Evolutionary conservation across 768 basidiomycete species (phyloP).

Genomic region (Russula olivacea): DNA sequence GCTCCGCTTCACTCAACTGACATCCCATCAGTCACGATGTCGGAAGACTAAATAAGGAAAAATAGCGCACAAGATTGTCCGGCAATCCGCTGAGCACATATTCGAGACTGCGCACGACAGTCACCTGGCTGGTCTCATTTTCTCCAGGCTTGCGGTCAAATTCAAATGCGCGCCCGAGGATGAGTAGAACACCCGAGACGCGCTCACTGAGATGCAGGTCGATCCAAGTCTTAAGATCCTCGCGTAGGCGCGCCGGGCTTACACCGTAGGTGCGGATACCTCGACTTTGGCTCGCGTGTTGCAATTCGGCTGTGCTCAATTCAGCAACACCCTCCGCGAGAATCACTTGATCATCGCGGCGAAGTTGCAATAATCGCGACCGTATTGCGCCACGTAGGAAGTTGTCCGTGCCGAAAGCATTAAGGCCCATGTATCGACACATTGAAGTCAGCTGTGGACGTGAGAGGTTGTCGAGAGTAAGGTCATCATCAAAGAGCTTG

Average conservation of each 20-base stretch:
- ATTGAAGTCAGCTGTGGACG: slow-evolving; percentile 97
- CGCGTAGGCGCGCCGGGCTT: slow-evolving; percentile 81
- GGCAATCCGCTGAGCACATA: slow-evolving; percentile 88
- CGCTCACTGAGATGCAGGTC: slow-evolving; percentile 82
- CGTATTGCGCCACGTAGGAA: slow-evolving; percentile 92
- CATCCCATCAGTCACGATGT: slow-evolving; percentile 4
- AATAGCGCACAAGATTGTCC: slow-evolving; percentile 73
- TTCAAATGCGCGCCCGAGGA: slow-evolving; percentile 92
- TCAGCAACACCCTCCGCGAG: slow-evolving; percentile 83
- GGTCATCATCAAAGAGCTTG: slow-evolving; percentile 94
- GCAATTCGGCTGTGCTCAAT: slow-evolving; percentile 86
- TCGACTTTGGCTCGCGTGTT: slow-evolving; percentile 88
- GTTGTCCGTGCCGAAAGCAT: slow-evolving; percentile 98
- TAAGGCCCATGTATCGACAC: slow-evolving; percentile 96
- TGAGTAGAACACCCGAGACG: slow-evolving; percentile 88
- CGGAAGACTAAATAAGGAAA: neutral
- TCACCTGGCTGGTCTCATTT: slow-evolving; percentile 77
- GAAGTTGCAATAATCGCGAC: slow-evolving; percentile 70
- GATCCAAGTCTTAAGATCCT: slow-evolving; percentile 92
- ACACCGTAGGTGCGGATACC: slow-evolving; percentile 87
- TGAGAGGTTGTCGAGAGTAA: slow-evolving; percentile 96
- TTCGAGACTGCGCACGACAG: slow-evolving; percentile 76
- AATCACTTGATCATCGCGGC: slow-evolving; percentile 92
- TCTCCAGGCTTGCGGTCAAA: slow-evolving; percentile 74
- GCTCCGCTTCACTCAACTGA: slow-evolving; percentile 93